These are phyloP conservation scores for Myxozyma nipponensis DNA, from an alignment of 805 yeast species.

Conservation along the genomic window DNA sequence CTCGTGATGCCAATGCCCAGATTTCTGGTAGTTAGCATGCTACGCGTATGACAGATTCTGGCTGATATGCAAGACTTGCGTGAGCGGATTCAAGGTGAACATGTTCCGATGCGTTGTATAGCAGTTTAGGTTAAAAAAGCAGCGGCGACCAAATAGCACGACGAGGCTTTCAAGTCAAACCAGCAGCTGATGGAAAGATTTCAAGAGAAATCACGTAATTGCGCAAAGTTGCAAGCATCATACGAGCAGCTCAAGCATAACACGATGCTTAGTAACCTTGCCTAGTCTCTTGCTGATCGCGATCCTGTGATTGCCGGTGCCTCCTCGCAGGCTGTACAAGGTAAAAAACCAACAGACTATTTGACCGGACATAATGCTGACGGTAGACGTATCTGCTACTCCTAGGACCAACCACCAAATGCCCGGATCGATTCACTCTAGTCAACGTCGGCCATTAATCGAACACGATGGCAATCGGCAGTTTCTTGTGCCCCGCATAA, in stretches of 20 bases:
- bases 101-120: not conserved
- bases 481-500: too few species aligned
- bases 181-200: constrained; percentile 5
- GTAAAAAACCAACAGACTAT: too few species aligned
- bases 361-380: too few species aligned
- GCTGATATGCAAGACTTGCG: too few species aligned
- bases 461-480: too few species aligned
- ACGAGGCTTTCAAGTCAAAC: constrained; percentile 4
- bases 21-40: constrained; percentile 10
- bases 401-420: too few species aligned
- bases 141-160: constrained; percentile 5
- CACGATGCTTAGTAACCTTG: constrained; percentile 1
- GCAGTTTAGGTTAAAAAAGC: not conserved
- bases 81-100: not conserved
- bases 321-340: too few species aligned
- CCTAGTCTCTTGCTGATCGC: not conserved
- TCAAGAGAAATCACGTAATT: constrained; percentile 12
- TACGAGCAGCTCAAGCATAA: constrained; percentile 17
- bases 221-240: constrained; percentile 13
- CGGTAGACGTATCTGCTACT: too few species aligned
- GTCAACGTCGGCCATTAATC: too few species aligned
- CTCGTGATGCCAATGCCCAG: constrained; percentile 12
- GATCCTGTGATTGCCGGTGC: too few species aligned
- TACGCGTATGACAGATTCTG: not conserved
- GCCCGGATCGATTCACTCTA: too few species aligned